Evolutionary conservation across 169 alveolate genomes (phyloP), one percentile per base, ranked within the genome.

Genomic region (Eimeria tenella): DNA sequence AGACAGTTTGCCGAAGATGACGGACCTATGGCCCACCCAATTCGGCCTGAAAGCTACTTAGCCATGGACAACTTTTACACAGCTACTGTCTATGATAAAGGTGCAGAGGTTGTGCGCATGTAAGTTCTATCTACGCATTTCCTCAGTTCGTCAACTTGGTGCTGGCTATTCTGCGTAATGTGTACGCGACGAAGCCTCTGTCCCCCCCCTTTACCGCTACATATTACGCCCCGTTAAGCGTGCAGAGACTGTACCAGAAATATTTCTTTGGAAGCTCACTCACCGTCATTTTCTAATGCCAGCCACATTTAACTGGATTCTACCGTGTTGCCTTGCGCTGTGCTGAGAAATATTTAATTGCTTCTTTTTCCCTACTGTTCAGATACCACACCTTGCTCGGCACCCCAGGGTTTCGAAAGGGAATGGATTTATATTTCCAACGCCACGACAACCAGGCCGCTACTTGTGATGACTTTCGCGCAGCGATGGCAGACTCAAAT

Each of bases 81-180:
- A 4, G 93, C 98, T 50, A 98, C 99, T 0, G 99, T 98, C 5
- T 98, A 98, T 94, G 98, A 97, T 93, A 98, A 98, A 96, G 99
- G 99, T n/a, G 97, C 98, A 42, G 98, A 98, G 94, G 99, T 98
- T n/a, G 97, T 98, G 73, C 98, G 99, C 94, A 98, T 98, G 99
- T 89, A 21, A 53, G 94, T 58, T 58, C 68, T 58, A 17, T 58
- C 2, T 2, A 31, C 42, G 42, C 42, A 31, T 0, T 31, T 31
- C 42, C 42, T 31, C 42, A 31, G 2, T 31, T 31, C 42, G 2
- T 31, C 42, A 1, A 31, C 2, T 31, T 31, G 4, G 4, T 31
- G 42, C 42, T 31, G 42, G 42, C 42, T 31, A 31, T 31, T 31
- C 42, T 31, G 42, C 42, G 42, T 31, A 31, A 31, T 31, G 42